These are phyloP conservation scores for Lactifluus volemus DNA, from an alignment of 768 basidiomycete species.

Conservation along the genomic window DNA sequence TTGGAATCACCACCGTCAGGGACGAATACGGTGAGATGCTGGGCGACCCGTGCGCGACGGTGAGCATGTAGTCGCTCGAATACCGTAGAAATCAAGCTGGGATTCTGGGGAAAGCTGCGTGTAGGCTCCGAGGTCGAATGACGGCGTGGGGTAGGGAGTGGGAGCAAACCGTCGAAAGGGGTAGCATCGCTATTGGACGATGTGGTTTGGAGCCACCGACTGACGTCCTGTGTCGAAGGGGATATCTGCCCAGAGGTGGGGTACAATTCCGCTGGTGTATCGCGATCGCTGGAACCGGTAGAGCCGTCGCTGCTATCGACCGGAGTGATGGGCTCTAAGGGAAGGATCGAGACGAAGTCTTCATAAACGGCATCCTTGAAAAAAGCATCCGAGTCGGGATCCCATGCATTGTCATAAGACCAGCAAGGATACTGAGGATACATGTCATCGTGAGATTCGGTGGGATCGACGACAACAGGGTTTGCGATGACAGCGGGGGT, in stretches of 20 bases:
- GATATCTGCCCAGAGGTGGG: slow-evolving; percentile 4
- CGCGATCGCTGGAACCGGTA: slow-evolving; percentile 16
- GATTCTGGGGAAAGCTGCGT: not conserved
- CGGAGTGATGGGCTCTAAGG: slow-evolving; percentile 14
- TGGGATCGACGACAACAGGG: slow-evolving; percentile 14
- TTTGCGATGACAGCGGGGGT: not conserved
- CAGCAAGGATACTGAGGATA: slow-evolving; percentile 12
- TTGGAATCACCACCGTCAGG: slow-evolving; percentile 6
- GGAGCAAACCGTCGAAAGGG: not conserved
- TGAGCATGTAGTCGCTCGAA: slow-evolving; percentile 11
- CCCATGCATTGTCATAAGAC: slow-evolving; percentile 20
- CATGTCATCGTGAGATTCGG: slow-evolving; percentile 7
- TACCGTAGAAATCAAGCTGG: not conserved
- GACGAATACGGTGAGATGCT: not conserved
- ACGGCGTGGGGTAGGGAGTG: slow-evolving; percentile 3
- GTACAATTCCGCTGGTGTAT: slow-evolving; percentile 11
- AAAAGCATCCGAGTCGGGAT: slow-evolving; percentile 21
- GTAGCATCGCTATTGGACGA: not conserved
- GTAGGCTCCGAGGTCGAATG: slow-evolving; percentile 12
- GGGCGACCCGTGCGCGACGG: slow-evolving; percentile 2
- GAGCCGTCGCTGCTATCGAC: slow-evolving; percentile 14
- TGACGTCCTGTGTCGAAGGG: not conserved
- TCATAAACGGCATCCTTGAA: slow-evolving; percentile 21
- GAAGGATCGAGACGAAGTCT: slow-evolving; percentile 9
- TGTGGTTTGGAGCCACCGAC: slow-evolving; percentile 6